Evolutionary conservation across 108 stramenopile species (phyloP).

Genomic region (Skeletonema marinoi): DNA sequence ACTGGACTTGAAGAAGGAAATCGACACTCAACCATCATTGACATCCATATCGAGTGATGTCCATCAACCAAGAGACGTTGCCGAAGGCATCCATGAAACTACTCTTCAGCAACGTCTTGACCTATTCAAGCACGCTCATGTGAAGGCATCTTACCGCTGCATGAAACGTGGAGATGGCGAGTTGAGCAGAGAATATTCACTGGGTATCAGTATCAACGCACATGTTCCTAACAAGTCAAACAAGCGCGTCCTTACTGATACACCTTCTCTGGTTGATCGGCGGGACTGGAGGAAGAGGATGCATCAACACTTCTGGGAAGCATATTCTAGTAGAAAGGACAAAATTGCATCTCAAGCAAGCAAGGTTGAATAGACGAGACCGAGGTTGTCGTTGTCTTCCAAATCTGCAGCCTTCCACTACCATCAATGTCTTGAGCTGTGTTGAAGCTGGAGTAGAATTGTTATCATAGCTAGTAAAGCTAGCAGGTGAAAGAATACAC

Average conservation of each 20-base stretch:
- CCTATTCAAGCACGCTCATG: constrained; percentile 26
- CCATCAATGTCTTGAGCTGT: constrained; percentile 19
- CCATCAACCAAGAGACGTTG: not conserved
- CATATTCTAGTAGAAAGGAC: constrained; percentile 4
- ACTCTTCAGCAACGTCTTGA: constrained; percentile 7
- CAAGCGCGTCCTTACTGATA: not conserved
- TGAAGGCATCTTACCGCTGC: constrained; percentile 7
- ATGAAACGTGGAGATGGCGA: constrained; percentile 14
- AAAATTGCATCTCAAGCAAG: too few relatives aligned
- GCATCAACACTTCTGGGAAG: constrained; percentile 20
- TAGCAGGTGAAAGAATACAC: too few relatives aligned
- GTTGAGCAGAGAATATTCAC: not conserved
- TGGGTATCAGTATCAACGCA: not conserved
- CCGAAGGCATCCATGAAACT: not conserved
- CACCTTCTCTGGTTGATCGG: constrained; percentile 7
- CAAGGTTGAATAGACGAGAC: not conserved
- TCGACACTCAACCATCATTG: not conserved
- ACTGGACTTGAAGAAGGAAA: not conserved
- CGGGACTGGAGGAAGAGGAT: constrained; percentile 1
- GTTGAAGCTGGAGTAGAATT: too few relatives aligned
- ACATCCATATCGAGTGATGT: not conserved
- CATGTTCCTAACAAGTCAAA: not conserved
- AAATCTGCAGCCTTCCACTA: not conserved
- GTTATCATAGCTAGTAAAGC: too few relatives aligned
- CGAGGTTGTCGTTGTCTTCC: not conserved